Percentiles rank a stretch among this genome's conserved stretches.
These are phyloP conservation scores for Pseudozyma pruni DNA, from an alignment of 1,284 basidiomycete species.

Conservation along the genomic window DNA sequence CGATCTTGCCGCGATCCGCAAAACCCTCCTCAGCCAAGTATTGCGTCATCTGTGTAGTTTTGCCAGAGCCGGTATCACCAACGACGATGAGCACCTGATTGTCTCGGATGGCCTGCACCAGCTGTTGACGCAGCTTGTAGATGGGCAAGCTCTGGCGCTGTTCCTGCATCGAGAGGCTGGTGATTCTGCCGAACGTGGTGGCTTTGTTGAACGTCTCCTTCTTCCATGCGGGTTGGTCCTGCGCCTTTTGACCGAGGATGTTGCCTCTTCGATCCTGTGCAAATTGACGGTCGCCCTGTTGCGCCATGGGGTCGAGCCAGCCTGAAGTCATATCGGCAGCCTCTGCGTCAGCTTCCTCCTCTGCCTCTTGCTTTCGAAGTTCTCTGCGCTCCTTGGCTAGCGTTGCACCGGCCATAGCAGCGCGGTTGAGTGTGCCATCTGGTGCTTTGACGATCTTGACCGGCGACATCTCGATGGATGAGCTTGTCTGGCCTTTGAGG, in stretches of 20 bases:
- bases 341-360: slow-evolving; percentile 93
- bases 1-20: slow-evolving; percentile 86
- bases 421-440: slow-evolving; percentile 79
- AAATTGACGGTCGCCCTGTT: slow-evolving; percentile 84
- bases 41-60: slow-evolving; percentile 90
- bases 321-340: slow-evolving; percentile 91
- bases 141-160: slow-evolving; percentile 92
- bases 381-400: slow-evolving; percentile 95
- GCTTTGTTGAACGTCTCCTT: slow-evolving; percentile 93
- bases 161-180: slow-evolving; percentile 88
- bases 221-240: slow-evolving; percentile 89
- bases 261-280: slow-evolving; percentile 91
- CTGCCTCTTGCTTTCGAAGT: slow-evolving; percentile 89
- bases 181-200: slow-evolving; percentile 95
- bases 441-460: slow-evolving; percentile 86
- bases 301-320: slow-evolving; percentile 98
- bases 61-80: slow-evolving; percentile 92
- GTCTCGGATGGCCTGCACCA: slow-evolving; percentile 91
- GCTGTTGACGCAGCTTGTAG: slow-evolving; percentile 90
- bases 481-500: slow-evolving; percentile 93
- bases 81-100: slow-evolving; percentile 95
- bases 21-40: slow-evolving; percentile 89
- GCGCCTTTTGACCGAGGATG: slow-evolving; percentile 81
- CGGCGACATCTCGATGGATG: slow-evolving; percentile 92
- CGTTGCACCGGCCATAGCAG: slow-evolving; percentile 90